A percentile compares a stretch with the other conserved stretches of the same genome.
Evolutionary conservation across 768 basidiomycete genomes (phyloP).

Genomic region (Tricholoma flavovirens): DNA sequence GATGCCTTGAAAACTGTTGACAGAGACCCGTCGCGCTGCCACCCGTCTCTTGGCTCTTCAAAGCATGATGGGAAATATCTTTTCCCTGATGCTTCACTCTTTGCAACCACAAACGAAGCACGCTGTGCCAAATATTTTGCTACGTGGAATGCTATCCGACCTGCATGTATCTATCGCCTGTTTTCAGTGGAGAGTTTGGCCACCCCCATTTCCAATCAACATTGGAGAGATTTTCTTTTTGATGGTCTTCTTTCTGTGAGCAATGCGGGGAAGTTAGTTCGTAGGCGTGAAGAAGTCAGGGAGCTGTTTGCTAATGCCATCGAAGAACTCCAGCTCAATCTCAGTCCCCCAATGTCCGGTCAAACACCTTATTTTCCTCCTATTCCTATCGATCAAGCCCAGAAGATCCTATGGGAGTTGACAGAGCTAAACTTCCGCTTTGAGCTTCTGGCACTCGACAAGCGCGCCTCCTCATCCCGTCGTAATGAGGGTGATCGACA

Average conservation of each 20-base stretch:
- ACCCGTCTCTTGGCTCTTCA: not conserved
- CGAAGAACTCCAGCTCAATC: not conserved
- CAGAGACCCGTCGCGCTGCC: not conserved
- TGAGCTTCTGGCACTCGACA: not conserved
- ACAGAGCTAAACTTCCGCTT: not conserved
- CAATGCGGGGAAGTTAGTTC: not conserved
- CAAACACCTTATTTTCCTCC: not conserved
- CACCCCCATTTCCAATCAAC: not conserved
- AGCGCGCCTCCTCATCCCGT: not conserved
- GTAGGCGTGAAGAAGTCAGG: not conserved
- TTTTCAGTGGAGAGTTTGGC: not conserved
- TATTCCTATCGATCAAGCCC: not conserved
- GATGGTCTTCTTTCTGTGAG: not conserved
- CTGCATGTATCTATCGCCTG: not conserved
- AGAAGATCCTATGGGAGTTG: not conserved
- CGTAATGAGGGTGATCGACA: not conserved
- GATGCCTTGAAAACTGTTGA: not conserved
- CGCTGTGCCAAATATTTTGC: not conserved
- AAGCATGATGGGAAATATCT: constrained; percentile 1
- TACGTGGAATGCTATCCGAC: not conserved
- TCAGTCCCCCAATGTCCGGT: not conserved
- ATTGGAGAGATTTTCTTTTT: not conserved
- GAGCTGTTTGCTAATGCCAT: not conserved
- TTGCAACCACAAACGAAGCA: not conserved
- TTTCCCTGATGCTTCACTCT: not conserved